Conservation (phyloP, 306 rosid species). For the Geum urbanum region DNA sequence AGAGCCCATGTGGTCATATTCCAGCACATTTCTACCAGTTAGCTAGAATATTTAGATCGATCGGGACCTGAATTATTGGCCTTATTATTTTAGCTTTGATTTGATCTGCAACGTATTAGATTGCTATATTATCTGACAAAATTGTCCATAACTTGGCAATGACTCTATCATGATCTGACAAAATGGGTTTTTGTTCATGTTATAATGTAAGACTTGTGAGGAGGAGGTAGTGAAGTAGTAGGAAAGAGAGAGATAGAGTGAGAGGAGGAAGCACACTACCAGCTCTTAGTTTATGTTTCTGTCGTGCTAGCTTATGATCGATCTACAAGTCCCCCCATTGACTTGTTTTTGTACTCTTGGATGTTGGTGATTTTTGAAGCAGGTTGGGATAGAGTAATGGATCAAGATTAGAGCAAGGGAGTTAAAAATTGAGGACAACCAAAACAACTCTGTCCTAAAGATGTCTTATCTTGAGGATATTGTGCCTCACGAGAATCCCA, state of each 20-base stretch:
- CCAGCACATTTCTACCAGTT: not conserved
- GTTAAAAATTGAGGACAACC: no score
- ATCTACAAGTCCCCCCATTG: not conserved
- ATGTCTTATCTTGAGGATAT: no score
- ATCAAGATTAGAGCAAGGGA: no score
- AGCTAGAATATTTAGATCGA: slow-evolving; percentile 3
- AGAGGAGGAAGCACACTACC: not conserved
- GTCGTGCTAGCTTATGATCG: not conserved
- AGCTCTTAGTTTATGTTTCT: not conserved
- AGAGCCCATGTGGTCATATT: not conserved
- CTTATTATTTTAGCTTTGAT: not conserved
- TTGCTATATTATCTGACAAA: not conserved
- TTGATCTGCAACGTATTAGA: not conserved
- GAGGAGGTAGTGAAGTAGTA: no score
- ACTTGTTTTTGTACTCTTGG: not conserved
- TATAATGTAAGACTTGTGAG: not conserved
- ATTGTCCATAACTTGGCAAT: not conserved
- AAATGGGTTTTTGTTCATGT: not conserved
- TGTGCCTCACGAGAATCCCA: no score
- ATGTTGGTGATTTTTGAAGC: not conserved
- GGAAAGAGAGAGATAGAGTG: not conserved
- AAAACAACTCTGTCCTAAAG: no score
- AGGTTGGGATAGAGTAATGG: no score
- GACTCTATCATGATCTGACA: slow-evolving; percentile 5
- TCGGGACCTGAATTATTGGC: slow-evolving; percentile 1